A percentile compares a stretch with the other conserved stretches of the same genome.
These are phyloP conservation scores for Wickerhamomyces strasburgensis DNA, from an alignment of 805 yeast species.

Conservation along the genomic window DNA sequence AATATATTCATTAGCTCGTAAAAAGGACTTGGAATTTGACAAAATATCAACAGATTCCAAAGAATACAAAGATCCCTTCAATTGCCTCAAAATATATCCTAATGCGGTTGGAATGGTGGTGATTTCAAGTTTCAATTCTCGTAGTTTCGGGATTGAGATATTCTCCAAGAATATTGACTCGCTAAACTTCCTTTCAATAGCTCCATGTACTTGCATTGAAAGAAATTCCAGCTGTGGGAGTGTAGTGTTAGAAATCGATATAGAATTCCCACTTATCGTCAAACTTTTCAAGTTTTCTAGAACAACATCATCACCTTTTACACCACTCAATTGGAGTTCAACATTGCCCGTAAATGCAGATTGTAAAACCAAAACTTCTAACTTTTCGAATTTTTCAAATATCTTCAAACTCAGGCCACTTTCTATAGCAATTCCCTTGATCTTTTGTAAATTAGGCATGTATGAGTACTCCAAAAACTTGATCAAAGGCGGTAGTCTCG, in stretches of 20 bases:
- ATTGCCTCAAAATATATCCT: conserved; percentile 2
- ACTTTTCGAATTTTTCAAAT: conserved; percentile 15
- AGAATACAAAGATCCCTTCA: neutral
- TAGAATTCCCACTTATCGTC: conserved; percentile 20
- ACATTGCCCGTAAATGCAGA: conserved; percentile 18
- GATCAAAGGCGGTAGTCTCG: conserved; percentile 18
- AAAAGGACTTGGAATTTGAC: conserved; percentile 11
- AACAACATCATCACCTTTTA: neutral
- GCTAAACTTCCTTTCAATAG: conserved; percentile 13
- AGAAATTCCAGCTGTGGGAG: conserved; percentile 13
- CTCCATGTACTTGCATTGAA: conserved; percentile 16
- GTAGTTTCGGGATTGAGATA: conserved; percentile 8
- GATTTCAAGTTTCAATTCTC: conserved; percentile 5
- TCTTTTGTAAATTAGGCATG: conserved; percentile 15
- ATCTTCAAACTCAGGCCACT: conserved; percentile 17
- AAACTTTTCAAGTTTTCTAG: conserved; percentile 9
- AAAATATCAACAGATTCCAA: conserved; percentile 1
- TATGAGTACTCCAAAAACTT: conserved; percentile 17
- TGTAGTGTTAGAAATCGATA: conserved; percentile 7
- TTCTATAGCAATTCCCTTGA: conserved; percentile 20
- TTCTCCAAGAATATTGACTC: conserved; percentile 13
- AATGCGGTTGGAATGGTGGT: conserved; percentile 10
- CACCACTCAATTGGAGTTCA: conserved; percentile 2
- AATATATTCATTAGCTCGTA: conserved; percentile 7
- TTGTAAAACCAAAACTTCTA: conserved; percentile 15